These are phyloP conservation scores for Lumnitzera racemosa DNA, from an alignment of 345 rosid species.

Conservation along the genomic window DNA sequence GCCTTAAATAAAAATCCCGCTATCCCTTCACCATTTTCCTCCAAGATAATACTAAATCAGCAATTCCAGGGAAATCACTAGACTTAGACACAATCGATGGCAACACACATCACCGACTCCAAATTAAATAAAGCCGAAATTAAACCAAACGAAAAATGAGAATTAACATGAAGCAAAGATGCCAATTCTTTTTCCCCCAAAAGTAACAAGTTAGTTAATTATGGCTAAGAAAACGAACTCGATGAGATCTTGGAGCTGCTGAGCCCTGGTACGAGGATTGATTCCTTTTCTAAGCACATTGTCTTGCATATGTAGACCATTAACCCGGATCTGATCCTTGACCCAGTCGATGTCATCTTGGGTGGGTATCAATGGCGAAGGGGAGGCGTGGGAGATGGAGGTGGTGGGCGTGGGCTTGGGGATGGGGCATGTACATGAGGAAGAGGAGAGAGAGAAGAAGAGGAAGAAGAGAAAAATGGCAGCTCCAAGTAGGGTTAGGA, in stretches of 20 bases:
- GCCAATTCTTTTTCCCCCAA: no score
- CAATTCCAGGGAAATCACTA: no score
- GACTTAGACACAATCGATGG: no score
- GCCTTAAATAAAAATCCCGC: no score
- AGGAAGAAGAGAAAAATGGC: conserved; percentile 67
- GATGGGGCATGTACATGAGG: conserved; percentile 42
- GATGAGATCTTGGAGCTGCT: conserved; percentile 76
- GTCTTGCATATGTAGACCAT: conserved; percentile 88
- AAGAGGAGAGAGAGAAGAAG: conserved; percentile 62
- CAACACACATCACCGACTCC: background rate
- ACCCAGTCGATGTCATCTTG: conserved; percentile 76
- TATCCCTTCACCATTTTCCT: no score
- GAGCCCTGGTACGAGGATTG: conserved; percentile 89
- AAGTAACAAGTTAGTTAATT: background rate
- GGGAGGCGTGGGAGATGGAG: background rate
- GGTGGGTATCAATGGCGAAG: conserved; percentile 31
- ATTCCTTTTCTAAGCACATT: conserved; percentile 93
- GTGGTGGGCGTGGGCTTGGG: conserved; percentile 9
- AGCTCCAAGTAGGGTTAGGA: conserved; percentile 52
- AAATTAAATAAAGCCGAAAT: no score
- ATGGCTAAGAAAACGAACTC: conserved; percentile 33
- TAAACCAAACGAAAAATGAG: background rate
- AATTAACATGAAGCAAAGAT: background rate
- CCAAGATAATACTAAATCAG: no score
- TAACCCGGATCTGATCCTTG: conserved; percentile 67